phyloP scores from a whole-genome alignment of 2,329 filamentous ascomycete genomes.

The Colletotrichum aenigma region DNA sequence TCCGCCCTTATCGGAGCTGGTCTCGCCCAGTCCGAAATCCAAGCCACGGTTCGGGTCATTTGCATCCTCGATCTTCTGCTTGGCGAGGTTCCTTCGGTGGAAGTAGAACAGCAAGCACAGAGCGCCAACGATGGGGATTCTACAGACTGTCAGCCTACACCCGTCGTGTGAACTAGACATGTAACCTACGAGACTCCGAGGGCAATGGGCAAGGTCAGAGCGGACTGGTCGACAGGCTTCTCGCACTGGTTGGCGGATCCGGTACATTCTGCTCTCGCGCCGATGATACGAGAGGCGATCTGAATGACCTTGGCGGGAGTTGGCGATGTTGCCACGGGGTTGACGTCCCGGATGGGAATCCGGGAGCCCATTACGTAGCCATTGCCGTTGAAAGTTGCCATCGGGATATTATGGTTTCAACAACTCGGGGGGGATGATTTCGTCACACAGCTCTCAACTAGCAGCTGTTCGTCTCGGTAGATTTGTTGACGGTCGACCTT shows the following conservation, averaged over 20 bases:
- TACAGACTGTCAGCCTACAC: conserved; percentile 40
- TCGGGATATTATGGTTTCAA: not conserved
- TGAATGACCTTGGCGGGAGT: not conserved
- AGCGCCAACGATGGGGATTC: conserved; percentile 76
- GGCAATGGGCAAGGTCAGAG: conserved; percentile 69
- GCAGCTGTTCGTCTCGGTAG: not conserved
- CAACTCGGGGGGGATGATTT: not conserved
- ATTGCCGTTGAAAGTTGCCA: conserved; percentile 21
- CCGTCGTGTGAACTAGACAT: not conserved
- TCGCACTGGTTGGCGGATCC: conserved; percentile 54
- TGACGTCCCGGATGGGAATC: conserved; percentile 25
- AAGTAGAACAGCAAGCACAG: conserved; percentile 74
- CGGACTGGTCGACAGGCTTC: conserved; percentile 58
- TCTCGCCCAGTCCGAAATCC: conserved; percentile 83
- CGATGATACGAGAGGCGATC: conserved; percentile 23
- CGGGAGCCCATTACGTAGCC: conserved; percentile 29
- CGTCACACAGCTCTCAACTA: not conserved
- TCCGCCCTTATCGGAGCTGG: conserved; percentile 27
- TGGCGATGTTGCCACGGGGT: conserved; percentile 4
- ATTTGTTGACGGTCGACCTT: not conserved
- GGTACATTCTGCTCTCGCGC: conserved; percentile 15
- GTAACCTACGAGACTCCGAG: conserved; percentile 72
- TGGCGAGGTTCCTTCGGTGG: conserved; percentile 78
- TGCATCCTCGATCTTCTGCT: conserved; percentile 76
- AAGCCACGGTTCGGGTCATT: conserved; percentile 88